A percentile compares a stretch with the other conserved stretches of the same genome.
phyloP scores from a whole-genome alignment of 139 green algal genomes.

The Volvox africanus region DNA sequence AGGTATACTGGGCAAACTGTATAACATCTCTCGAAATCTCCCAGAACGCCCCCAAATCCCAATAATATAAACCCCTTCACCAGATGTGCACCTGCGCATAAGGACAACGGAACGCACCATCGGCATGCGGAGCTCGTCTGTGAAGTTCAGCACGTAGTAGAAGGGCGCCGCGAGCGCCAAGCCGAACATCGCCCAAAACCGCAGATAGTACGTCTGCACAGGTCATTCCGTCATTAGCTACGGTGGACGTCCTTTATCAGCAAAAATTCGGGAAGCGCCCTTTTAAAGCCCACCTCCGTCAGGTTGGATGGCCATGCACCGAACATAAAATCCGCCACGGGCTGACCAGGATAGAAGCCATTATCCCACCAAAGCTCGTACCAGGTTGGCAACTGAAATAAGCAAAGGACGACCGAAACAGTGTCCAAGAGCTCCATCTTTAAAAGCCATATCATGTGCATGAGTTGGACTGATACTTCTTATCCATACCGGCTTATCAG shows the following conservation, averaged over 20 bases:
- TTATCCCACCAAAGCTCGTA: constrained; percentile 78
- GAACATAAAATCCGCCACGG: constrained; percentile 57
- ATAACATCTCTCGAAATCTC: not conserved
- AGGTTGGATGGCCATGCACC: constrained; percentile 55
- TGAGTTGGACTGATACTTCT: too few species aligned
- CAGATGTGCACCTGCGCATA: not conserved
- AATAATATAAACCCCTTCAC: not conserved
- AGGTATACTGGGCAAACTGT: too few species aligned
- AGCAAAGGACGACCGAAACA: not conserved
- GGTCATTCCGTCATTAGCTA: not conserved
- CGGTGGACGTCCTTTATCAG: too few species aligned
- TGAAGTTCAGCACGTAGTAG: constrained; percentile 45
- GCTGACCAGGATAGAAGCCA: constrained; percentile 67
- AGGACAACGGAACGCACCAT: not conserved
- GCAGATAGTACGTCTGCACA: constrained; percentile 39
- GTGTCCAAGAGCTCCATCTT: not conserved
- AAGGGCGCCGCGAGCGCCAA: constrained; percentile 39
- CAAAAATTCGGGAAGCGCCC: too few species aligned
- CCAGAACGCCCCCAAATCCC: not conserved
- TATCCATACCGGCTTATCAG: constrained; percentile 61
- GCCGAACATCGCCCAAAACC: constrained; percentile 35
- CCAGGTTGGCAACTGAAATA: constrained; percentile 62
- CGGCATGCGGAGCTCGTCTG: constrained; percentile 37
- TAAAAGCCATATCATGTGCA: not conserved
- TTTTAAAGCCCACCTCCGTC: constrained; percentile 48